Base-by-base conservation (phyloP, 805 yeast genomes). In the Citeromyces matritensis region DNA sequence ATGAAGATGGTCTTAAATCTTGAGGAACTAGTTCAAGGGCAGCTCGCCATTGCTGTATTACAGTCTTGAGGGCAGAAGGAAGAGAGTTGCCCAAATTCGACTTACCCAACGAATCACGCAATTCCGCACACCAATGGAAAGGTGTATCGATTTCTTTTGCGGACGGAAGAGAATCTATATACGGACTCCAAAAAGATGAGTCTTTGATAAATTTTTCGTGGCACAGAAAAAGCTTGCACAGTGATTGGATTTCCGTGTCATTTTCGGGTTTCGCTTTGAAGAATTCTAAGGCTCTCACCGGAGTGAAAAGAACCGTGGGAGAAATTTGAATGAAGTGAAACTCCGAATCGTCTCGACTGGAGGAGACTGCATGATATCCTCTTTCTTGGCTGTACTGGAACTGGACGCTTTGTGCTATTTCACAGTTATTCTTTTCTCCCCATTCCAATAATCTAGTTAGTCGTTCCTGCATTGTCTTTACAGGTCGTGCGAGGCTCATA, bases 11-110 rank as follows among this genome's bases (percentile, higher is more conserved):
- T 24, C 41, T 37, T 7, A 30, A 25, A 11, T 19, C 24, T 13
- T 29, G 35, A 17, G 42, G 43, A 3, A 55, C 27, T 30, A 38
- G 43, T 4, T 39, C 30, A 4, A 55, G 44, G 5, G 39, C 36
- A 1, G 30, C 26, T 29, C 43, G 51, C 88, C 86, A 83, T 44
- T 79, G 88, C 27, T 68, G 68, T 4, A 73, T 50, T 34, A 75
- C 48, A 4, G 44, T 43, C 4, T 43, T 46, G 21, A 70, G 45
- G 27, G 65, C 63, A n/a, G 60, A 60, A 14, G 61, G 58, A 23
- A 77, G 47, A 2, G 75, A 62, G 27, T 63, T 54, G n/a, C 64
- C 67, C 15, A 82, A 58, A 46, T 84, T 86, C 0, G 94, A 77
- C 0, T 86, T 86, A 27, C 61, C 56, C 8, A 85, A 47, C 23